These are phyloP conservation scores for Penicillium antarcticum DNA, from an alignment of 495 filamentous ascomycete species.

Conservation along the genomic window DNA sequence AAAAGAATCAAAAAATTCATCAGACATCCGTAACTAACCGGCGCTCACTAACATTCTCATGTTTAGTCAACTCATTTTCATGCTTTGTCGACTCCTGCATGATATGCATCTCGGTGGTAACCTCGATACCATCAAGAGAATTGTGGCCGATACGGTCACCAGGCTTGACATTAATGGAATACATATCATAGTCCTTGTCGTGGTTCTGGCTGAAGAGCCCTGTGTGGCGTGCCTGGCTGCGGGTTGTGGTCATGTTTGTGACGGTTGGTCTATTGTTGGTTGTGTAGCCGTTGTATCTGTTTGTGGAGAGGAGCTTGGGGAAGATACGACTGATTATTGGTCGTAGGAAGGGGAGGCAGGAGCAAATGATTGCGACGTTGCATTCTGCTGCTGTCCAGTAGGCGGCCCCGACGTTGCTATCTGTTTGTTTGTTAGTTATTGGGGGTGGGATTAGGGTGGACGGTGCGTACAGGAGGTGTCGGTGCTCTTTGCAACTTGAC, in stretches of 20 bases:
- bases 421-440: constrained; percentile 30
- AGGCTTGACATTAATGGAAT: constrained; percentile 31
- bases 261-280: constrained; percentile 11
- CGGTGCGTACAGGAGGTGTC: constrained; percentile 57
- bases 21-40: constrained; percentile 21
- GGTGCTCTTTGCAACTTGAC: constrained; percentile 23
- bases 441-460: constrained; percentile 21
- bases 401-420: constrained; percentile 51
- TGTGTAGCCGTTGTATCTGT: constrained; percentile 27
- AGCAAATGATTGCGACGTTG: constrained; percentile 77
- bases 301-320: constrained; percentile 57
- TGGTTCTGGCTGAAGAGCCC: constrained; percentile 22
- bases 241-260: constrained; percentile 12
- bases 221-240: constrained; percentile 15
- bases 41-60: constrained; percentile 20
- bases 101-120: constrained; percentile 34
- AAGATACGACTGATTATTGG: constrained; percentile 73
- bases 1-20: constrained; percentile 11
- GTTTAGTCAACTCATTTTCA: constrained; percentile 4
- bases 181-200: constrained; percentile 31
- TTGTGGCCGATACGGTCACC: constrained; percentile 11
- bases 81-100: constrained; percentile 21
- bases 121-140: constrained; percentile 28
- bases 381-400: constrained; percentile 85
- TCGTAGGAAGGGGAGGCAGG: constrained; percentile 80